Percentiles rank a stretch among this genome's conserved stretches.
phyloP scores from a whole-genome alignment of 1,284 basidiomycete genomes.

The Bjerkandera adusta region DNA sequence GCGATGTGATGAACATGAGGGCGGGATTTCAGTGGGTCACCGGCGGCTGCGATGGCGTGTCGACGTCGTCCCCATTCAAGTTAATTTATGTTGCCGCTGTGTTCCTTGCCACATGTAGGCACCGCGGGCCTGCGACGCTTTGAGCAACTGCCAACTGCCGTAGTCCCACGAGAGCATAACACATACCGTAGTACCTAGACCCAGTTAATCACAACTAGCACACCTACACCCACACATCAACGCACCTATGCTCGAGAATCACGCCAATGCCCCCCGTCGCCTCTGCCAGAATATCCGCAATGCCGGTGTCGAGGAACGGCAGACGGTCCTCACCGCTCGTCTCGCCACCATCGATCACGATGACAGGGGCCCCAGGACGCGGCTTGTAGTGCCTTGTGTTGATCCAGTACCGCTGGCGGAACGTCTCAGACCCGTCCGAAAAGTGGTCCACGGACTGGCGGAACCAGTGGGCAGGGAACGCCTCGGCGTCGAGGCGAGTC shows the following conservation, averaged over 20 bases:
- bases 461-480: constrained; percentile 71
- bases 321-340: constrained; percentile 73
- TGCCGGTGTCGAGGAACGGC: constrained; percentile 78
- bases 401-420: constrained; percentile 85
- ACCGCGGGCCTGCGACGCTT: too few relatives aligned
- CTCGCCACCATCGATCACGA: constrained; percentile 84
- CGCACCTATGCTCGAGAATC: constrained; percentile 80
- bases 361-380: constrained; percentile 71
- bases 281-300: constrained; percentile 80
- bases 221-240: neutral
- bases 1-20: too few relatives aligned
- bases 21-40: too few relatives aligned
- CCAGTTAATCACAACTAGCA: neutral
- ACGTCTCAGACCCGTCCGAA: constrained; percentile 50
- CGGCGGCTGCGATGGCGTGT: too few relatives aligned
- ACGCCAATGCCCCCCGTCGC: constrained; percentile 86
- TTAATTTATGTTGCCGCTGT: too few relatives aligned
- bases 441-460: constrained; percentile 86
- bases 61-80: too few relatives aligned
- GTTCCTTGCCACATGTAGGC: too few relatives aligned
- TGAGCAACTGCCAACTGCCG: too few relatives aligned
- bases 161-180: too few relatives aligned
- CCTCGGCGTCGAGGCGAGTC: constrained; percentile 7
- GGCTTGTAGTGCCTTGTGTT: constrained; percentile 81
- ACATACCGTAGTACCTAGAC: constrained; percentile 60